Base-by-base conservation (phyloP, 2,329 filamentous ascomycete species). In the Botryosphaeria dothidea region DNA sequence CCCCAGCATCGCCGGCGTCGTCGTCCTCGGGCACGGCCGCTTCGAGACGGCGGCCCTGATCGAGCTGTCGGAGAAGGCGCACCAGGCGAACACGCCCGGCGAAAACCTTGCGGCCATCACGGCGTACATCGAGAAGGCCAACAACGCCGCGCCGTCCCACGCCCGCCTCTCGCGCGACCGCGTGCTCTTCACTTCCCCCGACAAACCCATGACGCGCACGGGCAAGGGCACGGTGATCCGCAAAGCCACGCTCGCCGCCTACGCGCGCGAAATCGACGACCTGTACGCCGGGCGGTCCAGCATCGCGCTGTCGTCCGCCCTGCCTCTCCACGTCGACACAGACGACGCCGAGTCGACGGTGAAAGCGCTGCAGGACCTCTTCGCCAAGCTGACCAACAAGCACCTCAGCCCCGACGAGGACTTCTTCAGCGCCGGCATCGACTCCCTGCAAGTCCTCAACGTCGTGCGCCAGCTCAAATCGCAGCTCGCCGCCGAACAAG, bases 241-340 rank as follows among this genome's bases (percentile, higher is more conserved):
- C 21, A 27, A 27, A 36, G 52, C 66, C 36, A 48, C 71, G 23
- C 66, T 67, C 38, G 65, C 72, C 3, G 66, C 69, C 3, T 60
- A 70, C n/a, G 27, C 75, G 11, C 70, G 75, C 41, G 66, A 70
- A 2, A 73, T 63, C 27, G 78, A 84, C 9, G 73, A 73, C 0
- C 71, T 84, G 9, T 84, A 84, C 68, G 43, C 54, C n/a, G n/a
- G n/a, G n/a, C n/a, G n/a, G n/a, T n/a, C n/a, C n/a, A n/a, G n/a
- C n/a, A n/a, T n/a, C n/a, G n/a, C n/a, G n/a, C n/a, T n/a, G n/a
- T n/a, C n/a, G n/a, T n/a, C n/a, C n/a, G n/a, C n/a, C n/a, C n/a
- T n/a, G n/a, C n/a, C n/a, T n/a, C n/a, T n/a, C n/a, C n/a, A n/a
- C n/a, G n/a, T n/a, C n/a, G n/a, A n/a, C n/a, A n/a, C n/a, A n/a